Percentiles rank a stretch among this genome's conserved stretches.
Conservation (phyloP, 495 filamentous ascomycete genomes). For the Penicillium bialowiezense region DNA sequence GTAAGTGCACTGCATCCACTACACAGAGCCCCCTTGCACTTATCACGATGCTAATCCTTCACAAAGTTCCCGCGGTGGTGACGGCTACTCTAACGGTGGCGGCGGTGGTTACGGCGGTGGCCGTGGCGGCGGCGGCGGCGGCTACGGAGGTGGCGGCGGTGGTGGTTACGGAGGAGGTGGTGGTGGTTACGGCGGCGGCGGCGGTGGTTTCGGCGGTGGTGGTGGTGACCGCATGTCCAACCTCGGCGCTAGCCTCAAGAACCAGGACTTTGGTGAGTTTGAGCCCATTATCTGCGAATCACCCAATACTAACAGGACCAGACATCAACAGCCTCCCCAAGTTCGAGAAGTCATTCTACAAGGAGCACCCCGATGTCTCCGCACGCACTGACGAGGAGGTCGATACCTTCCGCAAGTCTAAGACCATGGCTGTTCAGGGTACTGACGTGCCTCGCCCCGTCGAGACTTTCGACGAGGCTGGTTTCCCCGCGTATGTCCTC, state of each 20-base stretch:
- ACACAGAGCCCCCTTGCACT: no score
- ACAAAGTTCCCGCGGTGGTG: slow-evolving; percentile 40
- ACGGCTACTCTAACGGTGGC: slow-evolving; percentile 45
- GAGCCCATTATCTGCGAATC: neutral
- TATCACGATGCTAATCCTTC: slow-evolving; percentile 23
- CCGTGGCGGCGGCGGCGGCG: slow-evolving; percentile 46
- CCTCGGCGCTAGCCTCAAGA: slow-evolving; percentile 81
- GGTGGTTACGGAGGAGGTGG: slow-evolving; percentile 51
- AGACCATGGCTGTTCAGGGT: slow-evolving; percentile 78
- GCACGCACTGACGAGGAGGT: slow-evolving; percentile 75
- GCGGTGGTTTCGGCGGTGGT: slow-evolving; percentile 52
- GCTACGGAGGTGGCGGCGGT: slow-evolving; percentile 43
- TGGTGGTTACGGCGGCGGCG: slow-evolving; percentile 41
- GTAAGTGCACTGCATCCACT: slow-evolving; percentile 39
- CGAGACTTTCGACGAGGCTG: slow-evolving; percentile 94
- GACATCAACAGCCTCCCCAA: slow-evolving; percentile 81
- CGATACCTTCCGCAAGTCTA: slow-evolving; percentile 76
- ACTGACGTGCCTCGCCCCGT: slow-evolving; percentile 83
- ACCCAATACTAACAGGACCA: slow-evolving; percentile 37
- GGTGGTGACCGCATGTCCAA: slow-evolving; percentile 92
- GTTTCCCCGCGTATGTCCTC: slow-evolving; percentile 95
- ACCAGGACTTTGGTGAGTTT: slow-evolving; percentile 77
- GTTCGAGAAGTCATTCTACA: slow-evolving; percentile 99
- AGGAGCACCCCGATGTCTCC: slow-evolving; percentile 79
- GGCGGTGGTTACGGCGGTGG: slow-evolving; percentile 38